Base-by-base conservation (phyloP, 2,329 filamentous ascomycete species). In the Aspergillus neotritici region DNA sequence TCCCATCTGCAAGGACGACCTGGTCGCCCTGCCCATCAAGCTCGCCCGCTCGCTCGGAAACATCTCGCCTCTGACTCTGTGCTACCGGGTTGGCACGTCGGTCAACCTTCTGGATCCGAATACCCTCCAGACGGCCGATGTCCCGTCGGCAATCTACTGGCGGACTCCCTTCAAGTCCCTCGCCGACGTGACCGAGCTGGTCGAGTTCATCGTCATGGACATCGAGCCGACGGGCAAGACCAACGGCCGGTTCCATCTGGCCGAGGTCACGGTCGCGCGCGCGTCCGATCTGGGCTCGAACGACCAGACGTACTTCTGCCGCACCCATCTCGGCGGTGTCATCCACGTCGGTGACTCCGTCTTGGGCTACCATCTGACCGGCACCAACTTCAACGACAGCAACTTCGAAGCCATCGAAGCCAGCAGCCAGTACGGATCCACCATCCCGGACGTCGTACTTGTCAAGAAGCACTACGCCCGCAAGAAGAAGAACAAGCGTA, bases 381-480 rank as follows among this genome's bases (percentile, higher is more conserved):
- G 88, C 38, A 83, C 88, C 9, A 53, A 56, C 47, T 37, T 91
- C 76, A 97, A 98, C 76, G 93, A 89, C 62, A 74, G 78, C 8
- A 79, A 94, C 54, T 89, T 85, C 54, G 89, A 95, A 55, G 86
- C 83, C 4, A 77, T 96, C 29, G 89, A 96, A 66, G 69, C 78
- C 39, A 88, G 83, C 41, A 81, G 81, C 64, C 81, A 83, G 39
- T 91, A 94, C 68, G 74, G 80, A 3, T 84, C 82, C 3, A 82
- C 77, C 3, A 86, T 98, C 43, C 93, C 93, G 0, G 93, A 98
- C 59, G 93, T 97, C 0, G 72, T 98, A 5, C 77, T 98, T 3
- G 88, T 98, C 65, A 97, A 94, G 88, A 98, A 98, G 69, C 83
- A 87, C 76, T 98, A 94, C 70, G 82, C 85, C 45, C 82, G 87